Base-by-base conservation (phyloP, 345 rosid genomes). In the Populus deltoides region DNA sequence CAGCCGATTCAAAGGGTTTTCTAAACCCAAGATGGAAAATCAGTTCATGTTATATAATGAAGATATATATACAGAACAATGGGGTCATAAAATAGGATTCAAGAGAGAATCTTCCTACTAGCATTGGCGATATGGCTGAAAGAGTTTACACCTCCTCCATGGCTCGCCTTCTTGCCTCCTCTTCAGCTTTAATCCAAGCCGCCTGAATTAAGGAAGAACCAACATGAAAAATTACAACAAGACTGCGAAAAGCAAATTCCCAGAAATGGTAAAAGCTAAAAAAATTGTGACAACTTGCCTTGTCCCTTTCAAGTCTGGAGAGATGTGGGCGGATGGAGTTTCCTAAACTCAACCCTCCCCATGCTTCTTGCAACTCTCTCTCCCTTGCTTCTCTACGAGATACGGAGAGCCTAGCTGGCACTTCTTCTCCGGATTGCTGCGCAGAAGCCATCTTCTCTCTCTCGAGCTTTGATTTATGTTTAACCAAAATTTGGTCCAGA, bases 321-420 rank as follows among this genome's bases (percentile, higher is more conserved):
- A 89, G 67, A 82, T 87, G 94, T 7, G 94, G 94, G 43, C 73
- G 81, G 43, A 93, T 83, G 27, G 93, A 90, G 77, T 93, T 91
- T 10, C 93, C 97, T 35, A 96, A 88, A 82, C 93, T 90, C 59
- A 96, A 76, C 63, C 98, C 99, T 80, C 94, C 97, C 98, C 98
- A 91, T 76, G 92, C 87, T 85, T 90, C 97, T 80, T 84, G 90
- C 87, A 96, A 79, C 86, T 96, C 99, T 83, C 81, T 91, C 12
- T 91, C 94, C 78, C 92, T 87, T 57, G 89, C 91, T 85, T 89
- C 84, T 88, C 83, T 91, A 25, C 97, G 94, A 20, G 87, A 77
- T 35, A 81, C 80, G 3, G 79, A 75, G 8, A 73, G 55, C 72
- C 82, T 83, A 63, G 51, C 76, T 59, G 65, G 81, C 24, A 81